phyloP scores from a whole-genome alignment of 768 basidiomycete species.

The Lentinula lateritia region DNA sequence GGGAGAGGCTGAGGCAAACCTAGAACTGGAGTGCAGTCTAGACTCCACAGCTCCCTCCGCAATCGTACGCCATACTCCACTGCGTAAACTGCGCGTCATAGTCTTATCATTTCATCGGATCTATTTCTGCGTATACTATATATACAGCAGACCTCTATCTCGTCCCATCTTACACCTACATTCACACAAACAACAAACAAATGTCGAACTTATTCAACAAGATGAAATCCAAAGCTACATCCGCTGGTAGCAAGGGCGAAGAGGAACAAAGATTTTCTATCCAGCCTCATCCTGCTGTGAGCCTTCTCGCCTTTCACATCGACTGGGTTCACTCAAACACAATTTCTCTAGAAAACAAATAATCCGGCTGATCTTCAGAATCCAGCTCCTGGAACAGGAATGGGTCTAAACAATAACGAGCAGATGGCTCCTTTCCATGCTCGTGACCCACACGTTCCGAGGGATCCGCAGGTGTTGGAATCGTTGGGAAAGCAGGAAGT shows the following conservation, averaged over 20 bases:
- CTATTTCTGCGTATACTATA: not conserved
- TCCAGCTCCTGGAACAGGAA: not conserved
- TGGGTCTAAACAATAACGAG: constrained; percentile 1
- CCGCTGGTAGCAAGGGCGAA: not conserved
- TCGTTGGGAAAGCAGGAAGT: not conserved
- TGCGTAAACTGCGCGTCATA: no score
- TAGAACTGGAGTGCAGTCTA: no score
- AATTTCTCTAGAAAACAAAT: not conserved
- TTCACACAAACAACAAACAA: not conserved
- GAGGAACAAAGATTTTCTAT: not conserved
- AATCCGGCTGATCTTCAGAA: not conserved
- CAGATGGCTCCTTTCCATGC: constrained; percentile 1
- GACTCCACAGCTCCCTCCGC: no score
- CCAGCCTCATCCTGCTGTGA: constrained; percentile 2
- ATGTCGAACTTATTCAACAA: not conserved
- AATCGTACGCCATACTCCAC: no score
- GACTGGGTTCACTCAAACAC: not conserved
- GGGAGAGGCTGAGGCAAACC: no score
- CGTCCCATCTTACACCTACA: not conserved
- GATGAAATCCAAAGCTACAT: not conserved
- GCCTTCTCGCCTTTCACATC: not conserved
- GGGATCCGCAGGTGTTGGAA: not conserved
- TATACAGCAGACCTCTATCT: not conserved
- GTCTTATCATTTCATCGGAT: not conserved
- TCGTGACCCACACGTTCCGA: not conserved